Evolutionary conservation across 768 basidiomycete species (phyloP), one percentile per base, ranked within the genome.

Genomic region (Xerocomellus intermedius): DNA sequence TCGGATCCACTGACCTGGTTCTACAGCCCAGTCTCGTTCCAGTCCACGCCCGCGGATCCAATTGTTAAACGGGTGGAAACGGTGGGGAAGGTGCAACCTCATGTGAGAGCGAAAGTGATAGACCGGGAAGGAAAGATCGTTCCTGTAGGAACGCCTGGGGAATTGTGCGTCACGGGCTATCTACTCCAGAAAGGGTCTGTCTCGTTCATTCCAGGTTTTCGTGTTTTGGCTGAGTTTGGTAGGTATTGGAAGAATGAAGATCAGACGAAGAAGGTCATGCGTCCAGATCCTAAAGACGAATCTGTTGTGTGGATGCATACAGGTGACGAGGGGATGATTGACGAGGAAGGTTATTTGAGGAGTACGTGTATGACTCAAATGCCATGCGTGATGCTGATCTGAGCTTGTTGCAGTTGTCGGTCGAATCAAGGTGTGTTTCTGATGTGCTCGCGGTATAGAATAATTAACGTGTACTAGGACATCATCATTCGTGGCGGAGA

Each of bases 401-500:
- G 26, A 44, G 36, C 50, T 30, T 33, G 21, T 39, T 7, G 7
- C 46, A 92, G 90, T 92, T 52, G 89, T 91, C 44, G 85, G 89
- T 42, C 77, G 90, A 54, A 86, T 84, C 51, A 92, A 92, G 80
- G 86, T 85, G 59, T n/a, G 69, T 58, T 19, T 48, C 9, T 36
- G 7, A 16, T 17, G 8, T 50, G 17, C 36, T 42, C 14, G 44
- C 5, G 22, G 21, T 53, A 8, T 37, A 7, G 24, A 19, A 48
- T 52, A 2, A 56, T 39, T 55, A 42, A 64, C 49, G 4, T 32
- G 32, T 8, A 4, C 17, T 51, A 87, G 83, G 91, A 93, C 67
- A 82, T 92, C 49, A 91, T 93, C 61, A 92, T 93, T 58, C 85
- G 91, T 19, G 91, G 89, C 17, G 91, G 91, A 58, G 91, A 93